Evolutionary conservation across 805 yeast species (phyloP).

Genomic region (Wickerhamiella spandovensis): DNA sequence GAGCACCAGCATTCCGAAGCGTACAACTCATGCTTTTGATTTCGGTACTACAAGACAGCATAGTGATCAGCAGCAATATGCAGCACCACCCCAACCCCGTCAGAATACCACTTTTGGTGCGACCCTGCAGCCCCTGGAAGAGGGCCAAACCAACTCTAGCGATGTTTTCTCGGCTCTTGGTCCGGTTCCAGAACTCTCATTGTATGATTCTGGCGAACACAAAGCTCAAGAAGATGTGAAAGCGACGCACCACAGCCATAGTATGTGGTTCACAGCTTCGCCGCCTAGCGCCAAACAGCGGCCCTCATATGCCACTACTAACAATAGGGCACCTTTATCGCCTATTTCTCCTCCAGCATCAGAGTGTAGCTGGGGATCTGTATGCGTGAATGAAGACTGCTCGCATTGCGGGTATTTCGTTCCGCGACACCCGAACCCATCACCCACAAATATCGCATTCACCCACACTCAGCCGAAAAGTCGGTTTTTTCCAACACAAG

Average conservation of each 20-base stretch:
- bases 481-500: not conserved
- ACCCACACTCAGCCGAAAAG: not conserved
- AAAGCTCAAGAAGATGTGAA: not conserved
- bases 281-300: not conserved
- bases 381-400: not conserved
- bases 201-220: not conserved
- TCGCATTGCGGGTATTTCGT: not conserved
- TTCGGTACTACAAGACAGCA: not conserved
- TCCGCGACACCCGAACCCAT: not conserved
- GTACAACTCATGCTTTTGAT: not conserved
- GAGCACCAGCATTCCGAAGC: not conserved
- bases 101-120: not conserved
- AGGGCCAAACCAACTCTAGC: not conserved
- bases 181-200: not conserved
- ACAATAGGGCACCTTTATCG: not conserved
- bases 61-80: not conserved
- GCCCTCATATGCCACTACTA: not conserved
- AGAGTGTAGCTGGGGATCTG: not conserved
- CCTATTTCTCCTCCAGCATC: not conserved
- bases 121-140: not conserved
- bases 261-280: not conserved
- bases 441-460: not conserved
- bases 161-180: not conserved
- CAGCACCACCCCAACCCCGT: not conserved
- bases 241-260: not conserved